Conservation (phyloP, 192 early-diverging fungal species). For the Coemansia sp. region DNA sequence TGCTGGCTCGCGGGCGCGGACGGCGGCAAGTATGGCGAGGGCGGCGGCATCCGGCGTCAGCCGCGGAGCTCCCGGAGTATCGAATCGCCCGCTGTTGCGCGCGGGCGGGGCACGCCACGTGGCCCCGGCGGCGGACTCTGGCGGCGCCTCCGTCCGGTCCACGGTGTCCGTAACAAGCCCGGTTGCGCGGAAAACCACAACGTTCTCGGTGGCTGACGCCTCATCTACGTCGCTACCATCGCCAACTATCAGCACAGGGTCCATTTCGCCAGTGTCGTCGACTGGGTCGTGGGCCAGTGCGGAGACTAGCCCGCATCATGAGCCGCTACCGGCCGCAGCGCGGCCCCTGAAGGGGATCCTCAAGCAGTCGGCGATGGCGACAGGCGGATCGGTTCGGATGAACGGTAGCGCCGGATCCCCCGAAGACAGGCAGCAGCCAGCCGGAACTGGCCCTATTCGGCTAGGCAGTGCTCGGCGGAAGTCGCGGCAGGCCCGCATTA, state of each 20-base stretch:
- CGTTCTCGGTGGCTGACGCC: neutral
- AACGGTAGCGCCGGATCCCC: slow-evolving; percentile 2
- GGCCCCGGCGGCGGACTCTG: neutral
- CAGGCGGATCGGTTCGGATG: too few species aligned
- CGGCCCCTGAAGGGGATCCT: slow-evolving; percentile 39
- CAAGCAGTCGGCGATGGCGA: slow-evolving; percentile 12
- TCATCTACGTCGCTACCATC: slow-evolving; percentile 27
- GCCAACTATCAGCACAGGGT: slow-evolving; percentile 14
- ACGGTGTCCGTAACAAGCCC: slow-evolving; percentile 17
- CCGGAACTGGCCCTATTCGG: slow-evolving; percentile 28
- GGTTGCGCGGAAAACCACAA: slow-evolving; percentile 1
- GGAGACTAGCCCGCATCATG: slow-evolving; percentile 33
- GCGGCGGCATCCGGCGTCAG: neutral
- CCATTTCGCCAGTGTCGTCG: slow-evolving; percentile 27
- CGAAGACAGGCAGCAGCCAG: neutral
- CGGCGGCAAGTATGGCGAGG: neutral
- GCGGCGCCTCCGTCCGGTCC: too few species aligned
- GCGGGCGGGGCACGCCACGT: neutral
- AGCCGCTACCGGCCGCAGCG: slow-evolving; percentile 35
- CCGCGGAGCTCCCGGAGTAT: neutral
- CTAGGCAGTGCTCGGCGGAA: slow-evolving; percentile 28
- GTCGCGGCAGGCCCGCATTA: slow-evolving; percentile 30
- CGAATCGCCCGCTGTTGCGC: neutral
- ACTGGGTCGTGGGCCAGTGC: slow-evolving; percentile 40
- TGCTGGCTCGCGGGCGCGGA: slow-evolving; percentile 3